These are phyloP conservation scores for Aspergillus sclerotioniger DNA, from an alignment of 495 filamentous ascomycete genomes.

Conservation along the genomic window DNA sequence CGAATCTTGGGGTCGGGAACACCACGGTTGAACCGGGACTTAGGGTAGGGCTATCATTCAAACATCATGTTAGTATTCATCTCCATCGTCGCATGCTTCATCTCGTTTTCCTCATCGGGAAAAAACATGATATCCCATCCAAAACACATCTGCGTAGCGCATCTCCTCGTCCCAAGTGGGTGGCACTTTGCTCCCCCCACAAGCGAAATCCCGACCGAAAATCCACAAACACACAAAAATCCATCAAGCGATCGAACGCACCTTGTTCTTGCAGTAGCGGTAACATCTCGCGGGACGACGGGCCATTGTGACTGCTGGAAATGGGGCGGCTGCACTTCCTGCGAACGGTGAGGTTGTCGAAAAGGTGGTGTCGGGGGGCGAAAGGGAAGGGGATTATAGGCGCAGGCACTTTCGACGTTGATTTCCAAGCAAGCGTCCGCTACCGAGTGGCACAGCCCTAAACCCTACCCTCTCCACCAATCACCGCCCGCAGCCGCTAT, in stretches of 20 bases:
- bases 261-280: constrained; percentile 99
- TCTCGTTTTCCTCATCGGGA: not conserved
- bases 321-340: constrained; percentile 54
- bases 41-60: constrained; percentile 81
- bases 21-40: constrained; percentile 99
- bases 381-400: constrained; percentile 32
- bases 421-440: constrained; percentile 49
- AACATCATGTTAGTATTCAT: constrained; percentile 28
- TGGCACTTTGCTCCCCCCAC: constrained; percentile 22
- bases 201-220: constrained; percentile 31
- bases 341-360: constrained; percentile 47
- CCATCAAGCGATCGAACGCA: constrained; percentile 45
- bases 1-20: constrained; percentile 98
- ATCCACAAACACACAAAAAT: constrained; percentile 21
- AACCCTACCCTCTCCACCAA: constrained; percentile 42
- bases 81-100: constrained; percentile 6
- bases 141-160: not conserved
- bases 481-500: constrained; percentile 17
- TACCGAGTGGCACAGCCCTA: constrained; percentile 48
- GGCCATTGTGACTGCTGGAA: constrained; percentile 84
- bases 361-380: constrained; percentile 36
- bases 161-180: not conserved
- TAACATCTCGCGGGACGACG: constrained; percentile 98
- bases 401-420: constrained; percentile 40
- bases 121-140: not conserved